Base-by-base conservation (phyloP, 768 basidiomycete genomes). In the Xerocomellus amylosporus region DNA sequence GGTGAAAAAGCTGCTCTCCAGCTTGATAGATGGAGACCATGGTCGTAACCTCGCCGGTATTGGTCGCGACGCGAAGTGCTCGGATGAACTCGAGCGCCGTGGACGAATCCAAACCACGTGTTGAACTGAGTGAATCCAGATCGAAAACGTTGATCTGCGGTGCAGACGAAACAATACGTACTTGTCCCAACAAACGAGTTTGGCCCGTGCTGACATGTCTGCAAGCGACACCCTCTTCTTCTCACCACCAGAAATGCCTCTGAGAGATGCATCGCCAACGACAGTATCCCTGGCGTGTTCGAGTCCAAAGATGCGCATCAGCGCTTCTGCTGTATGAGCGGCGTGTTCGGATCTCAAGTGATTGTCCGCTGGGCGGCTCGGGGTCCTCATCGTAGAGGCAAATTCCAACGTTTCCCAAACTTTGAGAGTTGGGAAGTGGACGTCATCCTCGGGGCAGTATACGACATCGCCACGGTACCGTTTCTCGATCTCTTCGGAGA, bases 1-100 rank as follows among this genome's bases (percentile, higher is more conserved):
- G 73, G 20, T 79, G 53, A 55, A 84, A 86, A 0, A 87, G 65
- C 3, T 76, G 75, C 65, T 92, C 88, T 47, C 86, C 85, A 8
- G 89, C 91, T 70, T 93, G 91, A 70, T 93, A 93, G 36, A 94
- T 81, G 1, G 88, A 86, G n/a, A 89, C 87, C 53, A 93, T 79
- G 0, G 86, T 90, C 0, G 86, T 74, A 17, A 69, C 55, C 19
- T 72, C 64, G 51, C 74, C 74, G 4, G 78, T 73, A 60, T 90
- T 84, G 0, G 88, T 87, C 4, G 80, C 74, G 41, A 83, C 76
- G 5, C 88, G 80, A 30, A 91, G 74, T 1, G 84, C 82, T 42
- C 77, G 82, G 44, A 84, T 82, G 59, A 87, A 90, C 65, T 90
- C 87, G 37, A 88, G 72, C 12, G 87, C 88, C 3, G 87, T 90